A percentile compares a stretch with the other conserved stretches of the same genome.
These are phyloP conservation scores for Gossypioides kirkii DNA, from an alignment of 345 rosid genomes.

Conservation along the genomic window DNA sequence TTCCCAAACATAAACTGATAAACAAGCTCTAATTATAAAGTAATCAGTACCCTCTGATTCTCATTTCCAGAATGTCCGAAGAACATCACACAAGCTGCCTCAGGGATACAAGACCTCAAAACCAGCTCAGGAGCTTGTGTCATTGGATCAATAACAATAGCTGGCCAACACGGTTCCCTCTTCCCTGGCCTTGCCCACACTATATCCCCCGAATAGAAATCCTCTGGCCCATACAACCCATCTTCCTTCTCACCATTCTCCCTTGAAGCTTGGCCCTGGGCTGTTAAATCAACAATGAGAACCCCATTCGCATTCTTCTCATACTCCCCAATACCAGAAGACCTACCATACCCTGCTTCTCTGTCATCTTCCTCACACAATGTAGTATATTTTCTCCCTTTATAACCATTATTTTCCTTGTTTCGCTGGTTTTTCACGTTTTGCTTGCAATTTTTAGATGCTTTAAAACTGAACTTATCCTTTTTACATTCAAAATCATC, in stretches of 20 bases:
- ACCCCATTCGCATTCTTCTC: slow-evolving; percentile 14
- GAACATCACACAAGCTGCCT: slow-evolving; percentile 96
- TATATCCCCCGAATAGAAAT: slow-evolving; percentile 86
- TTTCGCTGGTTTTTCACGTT: slow-evolving; percentile 30
- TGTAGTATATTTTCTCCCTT: slow-evolving; percentile 36
- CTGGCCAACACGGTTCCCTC: slow-evolving; percentile 82
- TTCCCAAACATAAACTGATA: slow-evolving; percentile 4
- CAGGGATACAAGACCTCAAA: slow-evolving; percentile 81
- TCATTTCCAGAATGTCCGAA: slow-evolving; percentile 73
- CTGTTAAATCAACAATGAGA: slow-evolving; percentile 23
- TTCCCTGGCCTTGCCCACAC: slow-evolving; percentile 94
- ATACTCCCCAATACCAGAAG: slow-evolving; percentile 38
- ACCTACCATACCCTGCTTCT: slow-evolving; percentile 19
- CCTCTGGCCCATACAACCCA: slow-evolving; percentile 85
- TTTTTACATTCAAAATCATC: slow-evolving; percentile 42
- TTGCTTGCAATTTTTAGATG: slow-evolving; percentile 25
- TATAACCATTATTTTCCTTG: slow-evolving; percentile 29
- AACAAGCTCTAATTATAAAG: slow-evolving; percentile 9
- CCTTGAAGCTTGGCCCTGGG: slow-evolving; percentile 21
- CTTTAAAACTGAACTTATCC: slow-evolving; percentile 33
- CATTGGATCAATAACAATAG: slow-evolving; percentile 92
- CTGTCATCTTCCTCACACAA: slow-evolving; percentile 47
- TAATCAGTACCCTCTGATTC: slow-evolving; percentile 65
- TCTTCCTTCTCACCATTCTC: slow-evolving; percentile 41
- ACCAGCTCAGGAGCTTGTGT: slow-evolving; percentile 91